phyloP scores from a whole-genome alignment of 108 stramenopile genomes.

The Cyclotella sp. region DNA sequence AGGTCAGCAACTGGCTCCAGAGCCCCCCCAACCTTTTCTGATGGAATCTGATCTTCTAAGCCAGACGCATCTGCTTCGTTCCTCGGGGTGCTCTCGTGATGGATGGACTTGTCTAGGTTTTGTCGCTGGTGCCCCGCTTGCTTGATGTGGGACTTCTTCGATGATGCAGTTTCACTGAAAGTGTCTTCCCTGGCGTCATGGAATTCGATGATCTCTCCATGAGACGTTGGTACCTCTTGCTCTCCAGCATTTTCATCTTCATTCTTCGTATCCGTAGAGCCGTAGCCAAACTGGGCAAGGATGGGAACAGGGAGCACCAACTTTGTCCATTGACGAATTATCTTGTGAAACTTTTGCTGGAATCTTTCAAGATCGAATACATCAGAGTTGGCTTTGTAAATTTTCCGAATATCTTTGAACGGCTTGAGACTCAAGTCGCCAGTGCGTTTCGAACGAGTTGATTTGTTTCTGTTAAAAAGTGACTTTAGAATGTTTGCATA shows the following conservation, averaged over 20 bases:
- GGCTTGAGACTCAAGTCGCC: conserved; percentile 30
- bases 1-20: conserved; percentile 19
- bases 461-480: conserved; percentile 24
- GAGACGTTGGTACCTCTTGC: background rate
- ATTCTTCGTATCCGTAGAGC: conserved; percentile 4
- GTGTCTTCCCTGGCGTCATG: background rate
- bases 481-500: conserved; percentile 29
- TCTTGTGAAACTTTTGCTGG: conserved; percentile 29
- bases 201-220: conserved; percentile 24
- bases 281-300: conserved; percentile 41
- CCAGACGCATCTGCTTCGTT: background rate
- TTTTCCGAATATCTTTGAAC: conserved; percentile 22
- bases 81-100: background rate
- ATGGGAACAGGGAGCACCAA: conserved; percentile 43
- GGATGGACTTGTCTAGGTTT: background rate
- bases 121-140: background rate
- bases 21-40: conserved; percentile 17
- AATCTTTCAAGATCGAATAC: conserved; percentile 41
- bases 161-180: background rate
- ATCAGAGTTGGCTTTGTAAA: background rate
- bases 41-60: conserved; percentile 35
- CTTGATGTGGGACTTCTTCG: background rate
- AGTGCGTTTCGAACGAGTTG: conserved; percentile 5
- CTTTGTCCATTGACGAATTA: conserved; percentile 45
- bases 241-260: background rate